Evolutionary conservation across 495 filamentous ascomycete genomes (phyloP), one percentile per base, ranked within the genome.

Genomic region (Penicillium riverlandense): DNA sequence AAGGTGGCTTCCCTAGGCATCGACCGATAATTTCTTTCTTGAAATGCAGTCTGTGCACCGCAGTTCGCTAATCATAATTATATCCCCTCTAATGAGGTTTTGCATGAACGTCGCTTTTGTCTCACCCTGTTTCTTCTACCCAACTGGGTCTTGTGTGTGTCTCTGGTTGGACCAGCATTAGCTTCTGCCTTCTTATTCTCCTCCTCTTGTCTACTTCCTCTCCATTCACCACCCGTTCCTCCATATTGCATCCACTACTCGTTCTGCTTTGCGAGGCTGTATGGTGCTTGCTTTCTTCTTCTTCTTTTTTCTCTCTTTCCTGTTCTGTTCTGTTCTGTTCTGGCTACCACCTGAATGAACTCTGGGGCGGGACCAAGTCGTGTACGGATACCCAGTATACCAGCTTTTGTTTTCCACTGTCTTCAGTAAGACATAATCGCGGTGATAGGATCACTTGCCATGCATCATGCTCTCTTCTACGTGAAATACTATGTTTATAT

Each of bases 1-100:
- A 74, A 74, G 38, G 68, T 74, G 35, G 67, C 70, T 31, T 71
- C 70, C 12, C 54, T 71, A 33, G 68, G 65, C 27, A 67, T 67
- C 42, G 70, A 74, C 47, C 66, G 67, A 50, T 67, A 51, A 61
- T 10, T n/a, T 36, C 31, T 32, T 15, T 44, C 29, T 38, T 53
- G 38, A 28, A 35, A 11, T 35, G 30, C 33, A 7, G n/a, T 6
- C 2, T 22, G 22, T 22, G 22, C 22, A 10, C 13, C 34, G 29
- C 15, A 35, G 29, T 43, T 14, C 37, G 29, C 12, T 53, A 45
- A 53, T 43, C 42, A 40, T 58, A 53, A 55, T 54, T 56, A 52
- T 49, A 61, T 50, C 22, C 36, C 39, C 32, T 40, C 14, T 59
- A 56, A 58, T 56, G 55, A 55, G 49, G 38, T 45, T 22, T 46